Percentiles rank a stretch among this genome's conserved stretches.
These are phyloP conservation scores for Coemansia sp. DNA, from an alignment of 371 early-diverging fungal genomes.

Conservation along the genomic window DNA sequence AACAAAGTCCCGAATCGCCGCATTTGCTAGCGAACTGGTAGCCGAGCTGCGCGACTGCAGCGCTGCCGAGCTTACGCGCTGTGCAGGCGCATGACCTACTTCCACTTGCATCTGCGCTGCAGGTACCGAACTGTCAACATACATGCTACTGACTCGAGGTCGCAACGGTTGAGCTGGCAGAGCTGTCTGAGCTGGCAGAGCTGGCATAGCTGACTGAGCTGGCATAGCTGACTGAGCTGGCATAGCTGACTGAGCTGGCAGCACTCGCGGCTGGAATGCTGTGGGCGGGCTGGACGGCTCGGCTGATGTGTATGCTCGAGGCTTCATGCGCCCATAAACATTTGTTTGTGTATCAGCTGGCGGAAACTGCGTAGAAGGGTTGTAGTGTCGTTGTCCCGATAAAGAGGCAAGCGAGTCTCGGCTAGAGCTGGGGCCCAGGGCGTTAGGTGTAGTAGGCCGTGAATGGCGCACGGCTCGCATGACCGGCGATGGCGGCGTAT, in stretches of 20 bases:
- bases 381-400: not conserved
- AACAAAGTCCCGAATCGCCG: slow-evolving; percentile 30
- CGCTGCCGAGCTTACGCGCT: slow-evolving; percentile 8
- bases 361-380: not conserved
- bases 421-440: not conserved
- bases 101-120: slow-evolving; percentile 2
- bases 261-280: not conserved
- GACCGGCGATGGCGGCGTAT: slow-evolving; percentile 37
- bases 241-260: not conserved
- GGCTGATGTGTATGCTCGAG: slow-evolving; percentile 18
- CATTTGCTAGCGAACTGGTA: slow-evolving; percentile 23
- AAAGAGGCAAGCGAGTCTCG: not conserved
- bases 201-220: no score
- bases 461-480: slow-evolving; percentile 46
- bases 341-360: not conserved
- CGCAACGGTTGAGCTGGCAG: not conserved
- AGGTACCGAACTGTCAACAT: slow-evolving; percentile 1
- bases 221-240: not conserved
- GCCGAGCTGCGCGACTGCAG: slow-evolving; percentile 5
- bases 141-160: slow-evolving; percentile 26
- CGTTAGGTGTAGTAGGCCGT: slow-evolving; percentile 27
- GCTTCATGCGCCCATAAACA: slow-evolving; percentile 7
- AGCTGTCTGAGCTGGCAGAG: not conserved
- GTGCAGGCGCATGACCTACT: not conserved
- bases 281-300: not conserved